Conservation (phyloP, 306 rosid genomes). For the Vicia faba region DNA sequence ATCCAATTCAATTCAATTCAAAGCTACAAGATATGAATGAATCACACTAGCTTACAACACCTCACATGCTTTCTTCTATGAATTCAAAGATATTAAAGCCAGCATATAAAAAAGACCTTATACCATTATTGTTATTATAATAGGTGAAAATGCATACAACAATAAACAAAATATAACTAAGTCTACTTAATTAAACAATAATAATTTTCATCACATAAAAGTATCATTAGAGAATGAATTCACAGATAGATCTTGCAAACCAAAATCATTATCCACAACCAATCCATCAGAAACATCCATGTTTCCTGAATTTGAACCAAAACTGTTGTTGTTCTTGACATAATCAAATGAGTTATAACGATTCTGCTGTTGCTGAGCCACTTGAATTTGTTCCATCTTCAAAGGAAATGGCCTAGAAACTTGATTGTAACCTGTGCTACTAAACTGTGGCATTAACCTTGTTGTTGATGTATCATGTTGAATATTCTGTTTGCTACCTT, state of each 20-base stretch:
- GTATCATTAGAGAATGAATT: constrained; percentile 41
- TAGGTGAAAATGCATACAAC: constrained; percentile 25
- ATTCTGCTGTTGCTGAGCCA: constrained; percentile 33
- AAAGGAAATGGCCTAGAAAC: constrained; percentile 32
- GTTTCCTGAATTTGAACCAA: constrained; percentile 32
- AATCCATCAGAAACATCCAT: constrained; percentile 42
- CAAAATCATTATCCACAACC: constrained; percentile 38
- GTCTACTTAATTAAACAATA: constrained; percentile 11
- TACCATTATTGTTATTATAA: constrained; percentile 5
- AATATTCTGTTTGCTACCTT: constrained; percentile 40
- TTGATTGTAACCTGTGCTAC: constrained; percentile 22
- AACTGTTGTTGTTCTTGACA: constrained; percentile 25
- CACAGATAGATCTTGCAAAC: constrained; percentile 40
- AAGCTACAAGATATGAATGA: background rate
- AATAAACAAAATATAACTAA: constrained; percentile 16
- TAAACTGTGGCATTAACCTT: constrained; percentile 10
- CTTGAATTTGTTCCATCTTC: constrained; percentile 26
- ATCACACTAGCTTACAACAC: background rate
- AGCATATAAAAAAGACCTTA: background rate
- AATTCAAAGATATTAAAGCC: background rate
- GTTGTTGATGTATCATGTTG: constrained; percentile 21
- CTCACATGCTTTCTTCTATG: background rate
- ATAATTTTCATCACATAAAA: constrained; percentile 24
- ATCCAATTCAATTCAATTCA: background rate
- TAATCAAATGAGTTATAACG: constrained; percentile 29